Conservation (phyloP, 192 early-diverging fungal species). For the Ambispora gerdemannii region DNA sequence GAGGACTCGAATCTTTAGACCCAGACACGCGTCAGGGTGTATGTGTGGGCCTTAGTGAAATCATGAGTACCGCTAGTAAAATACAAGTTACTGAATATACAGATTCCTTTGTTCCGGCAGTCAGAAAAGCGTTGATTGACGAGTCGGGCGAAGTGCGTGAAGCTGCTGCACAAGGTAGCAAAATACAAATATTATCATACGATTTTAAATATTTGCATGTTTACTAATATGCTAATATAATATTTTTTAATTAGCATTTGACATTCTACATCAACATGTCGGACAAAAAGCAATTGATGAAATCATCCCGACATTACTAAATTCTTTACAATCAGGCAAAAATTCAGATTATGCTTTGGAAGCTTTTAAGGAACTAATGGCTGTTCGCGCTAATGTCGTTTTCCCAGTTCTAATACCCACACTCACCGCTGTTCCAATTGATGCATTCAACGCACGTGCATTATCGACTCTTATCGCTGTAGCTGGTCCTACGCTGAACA, state of each 20-base stretch:
- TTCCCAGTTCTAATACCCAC: slow-evolving; percentile 98
- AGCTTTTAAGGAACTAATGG: slow-evolving; percentile 96
- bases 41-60: slow-evolving; percentile 88
- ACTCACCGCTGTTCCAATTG: slow-evolving; percentile 82
- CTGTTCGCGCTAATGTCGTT: slow-evolving; percentile 92
- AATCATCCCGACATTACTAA: slow-evolving; percentile 85
- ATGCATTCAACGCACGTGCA: slow-evolving; percentile 88
- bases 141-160: slow-evolving; percentile 82
- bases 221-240: not conserved
- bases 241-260: slow-evolving; percentile 66
- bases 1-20: slow-evolving; percentile 66
- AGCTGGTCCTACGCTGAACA: slow-evolving; percentile 80
- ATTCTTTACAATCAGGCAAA: slow-evolving; percentile 61
- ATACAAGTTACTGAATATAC: slow-evolving; percentile 80
- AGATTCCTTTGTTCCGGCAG: slow-evolving; percentile 76
- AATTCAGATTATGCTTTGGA: slow-evolving; percentile 79
- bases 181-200: not conserved
- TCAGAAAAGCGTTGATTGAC: slow-evolving; percentile 84
- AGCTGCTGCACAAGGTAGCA: slow-evolving; percentile 75
- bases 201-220: not conserved
- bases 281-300: slow-evolving; percentile 93
- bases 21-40: slow-evolving; percentile 83
- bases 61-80: slow-evolving; percentile 82
- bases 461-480: slow-evolving; percentile 86
- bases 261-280: slow-evolving; percentile 85